These are phyloP conservation scores for Podosphaera xanthii DNA, from an alignment of 2,329 filamentous ascomycete species.

Conservation along the genomic window DNA sequence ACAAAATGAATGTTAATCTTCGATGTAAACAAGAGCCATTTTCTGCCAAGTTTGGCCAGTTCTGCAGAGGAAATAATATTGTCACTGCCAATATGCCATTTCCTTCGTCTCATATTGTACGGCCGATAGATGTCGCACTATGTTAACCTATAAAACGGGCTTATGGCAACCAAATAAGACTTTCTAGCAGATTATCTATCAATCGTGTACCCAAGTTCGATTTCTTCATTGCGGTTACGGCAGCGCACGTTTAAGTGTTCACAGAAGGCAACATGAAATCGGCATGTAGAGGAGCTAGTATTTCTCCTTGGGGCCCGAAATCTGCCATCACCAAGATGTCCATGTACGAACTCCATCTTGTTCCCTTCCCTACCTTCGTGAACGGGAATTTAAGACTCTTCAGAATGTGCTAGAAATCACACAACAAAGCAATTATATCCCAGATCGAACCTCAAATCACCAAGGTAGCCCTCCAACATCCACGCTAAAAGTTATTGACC, in stretches of 20 bases:
- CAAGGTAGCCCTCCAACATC: not conserved
- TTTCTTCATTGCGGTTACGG: slow-evolving; percentile 12
- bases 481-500: no score
- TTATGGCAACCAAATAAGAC: not conserved
- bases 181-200: not conserved
- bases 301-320: slow-evolving; percentile 13
- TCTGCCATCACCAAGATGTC: slow-evolving; percentile 8
- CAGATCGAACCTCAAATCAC: slow-evolving; percentile 4
- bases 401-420: not conserved
- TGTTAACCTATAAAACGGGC: slow-evolving; percentile 16
- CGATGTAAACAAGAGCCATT: slow-evolving; percentile 7
- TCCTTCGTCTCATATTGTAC: not conserved
- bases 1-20: slow-evolving; percentile 6
- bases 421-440: not conserved
- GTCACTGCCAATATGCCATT: slow-evolving; percentile 9
- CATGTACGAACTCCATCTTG: slow-evolving; percentile 8
- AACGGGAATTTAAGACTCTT: slow-evolving; percentile 2
- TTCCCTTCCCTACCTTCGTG: slow-evolving; percentile 3
- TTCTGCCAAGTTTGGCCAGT: slow-evolving; percentile 5
- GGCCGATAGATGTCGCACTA: slow-evolving; percentile 5
- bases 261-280: slow-evolving; percentile 12
- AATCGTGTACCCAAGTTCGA: slow-evolving; percentile 13
- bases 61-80: slow-evolving; percentile 18
- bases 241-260: slow-evolving; percentile 10
- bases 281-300: slow-evolving; percentile 14